These are phyloP conservation scores for Anastatica hierochuntica DNA, from an alignment of 345 rosid species.

Conservation along the genomic window DNA sequence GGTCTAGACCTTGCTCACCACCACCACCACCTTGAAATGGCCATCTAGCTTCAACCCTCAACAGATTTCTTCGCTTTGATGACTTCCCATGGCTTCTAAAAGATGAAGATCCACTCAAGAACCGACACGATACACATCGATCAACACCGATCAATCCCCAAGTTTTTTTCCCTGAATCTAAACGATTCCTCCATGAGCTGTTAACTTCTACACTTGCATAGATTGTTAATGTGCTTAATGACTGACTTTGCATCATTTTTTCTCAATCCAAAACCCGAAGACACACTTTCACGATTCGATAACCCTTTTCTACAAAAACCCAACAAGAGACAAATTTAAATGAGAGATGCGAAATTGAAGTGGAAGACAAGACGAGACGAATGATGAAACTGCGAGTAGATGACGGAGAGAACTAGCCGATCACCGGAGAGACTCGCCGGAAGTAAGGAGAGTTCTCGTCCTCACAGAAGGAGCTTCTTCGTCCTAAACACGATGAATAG, in stretches of 20 bases:
- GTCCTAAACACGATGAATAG: no score
- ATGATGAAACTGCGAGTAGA: not conserved
- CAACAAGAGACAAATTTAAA: conserved; percentile 9
- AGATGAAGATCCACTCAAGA: conserved; percentile 20
- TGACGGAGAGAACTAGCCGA: conserved; percentile 1
- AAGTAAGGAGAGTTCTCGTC: conserved; percentile 15
- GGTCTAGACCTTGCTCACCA: conserved; percentile 43
- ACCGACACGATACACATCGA: conserved; percentile 27
- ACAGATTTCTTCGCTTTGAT: conserved; percentile 26
- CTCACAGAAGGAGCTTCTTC: no score
- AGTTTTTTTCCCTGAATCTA: conserved; percentile 25
- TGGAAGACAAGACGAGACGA: not conserved
- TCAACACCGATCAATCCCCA: conserved; percentile 21
- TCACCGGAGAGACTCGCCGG: conserved; percentile 20
- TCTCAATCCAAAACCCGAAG: no score
- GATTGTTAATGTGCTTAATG: conserved; percentile 37
- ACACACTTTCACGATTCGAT: no score
- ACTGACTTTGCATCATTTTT: conserved; percentile 44
- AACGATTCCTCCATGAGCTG: conserved; percentile 37
- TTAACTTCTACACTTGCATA: conserved; percentile 36
- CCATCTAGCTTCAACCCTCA: conserved; percentile 74
- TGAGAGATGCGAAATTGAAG: not conserved
- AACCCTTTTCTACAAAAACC: not conserved
- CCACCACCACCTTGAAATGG: conserved; percentile 55
- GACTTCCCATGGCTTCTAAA: conserved; percentile 21